Percentiles rank a stretch among this genome's conserved stretches.
phyloP scores from a whole-genome alignment of 345 rosid species.

The Eucalyptus melliodora region DNA sequence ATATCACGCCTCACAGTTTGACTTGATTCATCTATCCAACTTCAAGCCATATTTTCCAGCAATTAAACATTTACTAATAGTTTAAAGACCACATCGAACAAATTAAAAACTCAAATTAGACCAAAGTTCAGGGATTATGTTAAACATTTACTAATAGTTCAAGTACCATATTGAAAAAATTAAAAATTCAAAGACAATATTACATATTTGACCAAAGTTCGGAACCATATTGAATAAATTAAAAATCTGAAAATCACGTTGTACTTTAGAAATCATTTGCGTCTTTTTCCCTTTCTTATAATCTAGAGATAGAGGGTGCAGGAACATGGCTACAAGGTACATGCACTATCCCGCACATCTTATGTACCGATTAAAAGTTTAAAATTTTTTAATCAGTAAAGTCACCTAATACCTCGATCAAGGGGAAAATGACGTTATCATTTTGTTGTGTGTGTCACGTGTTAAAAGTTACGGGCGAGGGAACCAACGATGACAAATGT shows the following conservation, averaged over 20 bases:
- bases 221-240: accelerated
- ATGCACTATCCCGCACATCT: not conserved
- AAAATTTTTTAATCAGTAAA: not conserved
- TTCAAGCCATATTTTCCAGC: accelerated
- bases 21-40: accelerated
- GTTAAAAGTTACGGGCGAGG: not conserved
- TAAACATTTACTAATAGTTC: no score
- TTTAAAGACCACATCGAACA: accelerated
- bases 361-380: not conserved
- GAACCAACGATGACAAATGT: not conserved
- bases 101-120: no score
- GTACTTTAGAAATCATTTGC: accelerated
- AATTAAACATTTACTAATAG: no score
- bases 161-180: no score
- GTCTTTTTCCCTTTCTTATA: accelerated
- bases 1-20: accelerated
- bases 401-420: not conserved
- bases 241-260: accelerated
- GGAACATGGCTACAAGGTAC: accelerated
- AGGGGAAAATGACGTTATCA: not conserved
- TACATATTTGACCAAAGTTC: accelerated
- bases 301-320: not conserved
- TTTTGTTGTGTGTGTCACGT: accelerated
- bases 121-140: accelerated
- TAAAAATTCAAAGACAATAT: no score